Percentiles rank a stretch among this genome's conserved stretches.
Conservation (phyloP, 352 stramenopile genomes). For the Phytophthora lateralis region DNA sequence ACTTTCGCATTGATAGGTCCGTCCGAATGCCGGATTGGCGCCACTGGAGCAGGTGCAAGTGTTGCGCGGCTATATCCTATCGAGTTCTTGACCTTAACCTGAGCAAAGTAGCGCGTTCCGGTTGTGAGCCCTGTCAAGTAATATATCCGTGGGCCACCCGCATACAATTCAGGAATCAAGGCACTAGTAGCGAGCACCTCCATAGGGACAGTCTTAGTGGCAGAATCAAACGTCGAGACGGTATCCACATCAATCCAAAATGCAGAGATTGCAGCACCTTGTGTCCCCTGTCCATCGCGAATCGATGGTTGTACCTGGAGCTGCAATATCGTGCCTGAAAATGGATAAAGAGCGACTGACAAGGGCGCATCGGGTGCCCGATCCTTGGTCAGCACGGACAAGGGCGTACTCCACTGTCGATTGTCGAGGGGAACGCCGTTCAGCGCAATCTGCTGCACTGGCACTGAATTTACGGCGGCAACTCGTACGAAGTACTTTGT, state of each 20-base stretch:
- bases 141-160: constrained; percentile 63
- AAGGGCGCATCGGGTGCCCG: constrained; percentile 82
- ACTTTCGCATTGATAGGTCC: constrained; percentile 67
- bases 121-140: constrained; percentile 75
- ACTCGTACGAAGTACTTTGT: constrained; percentile 93
- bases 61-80: constrained; percentile 73
- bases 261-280: constrained; percentile 50
- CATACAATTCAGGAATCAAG: constrained; percentile 60
- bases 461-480: constrained; percentile 90
- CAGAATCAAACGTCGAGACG: constrained; percentile 76
- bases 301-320: constrained; percentile 77
- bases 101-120: constrained; percentile 86
- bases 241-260: constrained; percentile 81
- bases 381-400: constrained; percentile 83
- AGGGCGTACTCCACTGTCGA: constrained; percentile 89
- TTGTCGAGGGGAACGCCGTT: constrained; percentile 85
- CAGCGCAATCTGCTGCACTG: constrained; percentile 84
- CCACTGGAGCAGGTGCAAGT: constrained; percentile 60
- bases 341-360: constrained; percentile 61
- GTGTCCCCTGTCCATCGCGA: constrained; percentile 62
- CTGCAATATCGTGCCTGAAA: constrained; percentile 64
- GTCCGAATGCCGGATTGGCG: constrained; percentile 52
- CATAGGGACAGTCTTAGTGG: constrained; percentile 51
- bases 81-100: constrained; percentile 77
- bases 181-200: constrained; percentile 28